Evolutionary conservation across 2,329 filamentous ascomycete species (phyloP).

Genomic region (Diplodia sapinea): DNA sequence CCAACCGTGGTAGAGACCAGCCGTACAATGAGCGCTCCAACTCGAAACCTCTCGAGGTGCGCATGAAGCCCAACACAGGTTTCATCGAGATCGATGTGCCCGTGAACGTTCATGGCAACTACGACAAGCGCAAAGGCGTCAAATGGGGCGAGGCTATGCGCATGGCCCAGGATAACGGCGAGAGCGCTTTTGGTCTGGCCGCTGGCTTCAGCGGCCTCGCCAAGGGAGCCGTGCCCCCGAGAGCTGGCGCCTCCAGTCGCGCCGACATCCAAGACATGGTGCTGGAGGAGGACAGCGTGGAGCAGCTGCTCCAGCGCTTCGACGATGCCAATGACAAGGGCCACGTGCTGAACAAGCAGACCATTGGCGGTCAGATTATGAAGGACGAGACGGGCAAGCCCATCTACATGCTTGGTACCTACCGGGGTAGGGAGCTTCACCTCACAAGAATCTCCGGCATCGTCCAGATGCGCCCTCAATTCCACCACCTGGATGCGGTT

Average conservation of each 20-base stretch:
- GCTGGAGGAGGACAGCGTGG: conserved; percentile 70
- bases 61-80: conserved; percentile 80
- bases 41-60: conserved; percentile 71
- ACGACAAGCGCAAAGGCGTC: conserved; percentile 82
- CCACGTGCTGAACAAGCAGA: conserved; percentile 78
- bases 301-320: conserved; percentile 59
- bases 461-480: conserved; percentile 87
- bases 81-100: conserved; percentile 94
- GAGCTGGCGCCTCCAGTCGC: conserved; percentile 34
- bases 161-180: conserved; percentile 54
- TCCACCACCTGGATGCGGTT: conserved; percentile 88
- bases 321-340: conserved; percentile 71
- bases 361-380: conserved; percentile 80
- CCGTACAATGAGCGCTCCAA: conserved; percentile 64
- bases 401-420: conserved; percentile 89
- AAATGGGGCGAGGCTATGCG: conserved; percentile 79
- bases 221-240: conserved; percentile 32
- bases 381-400: conserved; percentile 72
- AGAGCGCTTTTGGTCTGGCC: conserved; percentile 54
- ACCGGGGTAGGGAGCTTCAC: conserved; percentile 81
- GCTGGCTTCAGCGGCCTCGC: conserved; percentile 46
- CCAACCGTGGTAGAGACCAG: conserved; percentile 72
- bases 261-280: conserved; percentile 33
- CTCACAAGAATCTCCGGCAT: conserved; percentile 82
- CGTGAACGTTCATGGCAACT: conserved; percentile 71